These are phyloP conservation scores for Volutella citrinella DNA, from an alignment of 2,329 filamentous ascomycete genomes.

Conservation along the genomic window DNA sequence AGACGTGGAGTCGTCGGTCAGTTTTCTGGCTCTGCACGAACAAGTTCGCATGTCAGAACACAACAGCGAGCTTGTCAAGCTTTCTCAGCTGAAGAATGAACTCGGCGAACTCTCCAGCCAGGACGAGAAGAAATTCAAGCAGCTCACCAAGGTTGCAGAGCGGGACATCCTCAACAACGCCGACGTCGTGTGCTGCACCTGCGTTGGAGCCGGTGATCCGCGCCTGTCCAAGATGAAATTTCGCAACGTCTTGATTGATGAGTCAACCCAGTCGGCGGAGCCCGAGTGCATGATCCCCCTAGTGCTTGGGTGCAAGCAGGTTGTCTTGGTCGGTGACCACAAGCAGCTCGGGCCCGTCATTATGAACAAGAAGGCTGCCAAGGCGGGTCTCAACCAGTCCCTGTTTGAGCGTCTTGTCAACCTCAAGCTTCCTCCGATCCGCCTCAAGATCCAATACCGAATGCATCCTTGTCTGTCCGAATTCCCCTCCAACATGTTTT, in stretches of 20 bases:
- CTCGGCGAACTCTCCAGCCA: constrained; percentile 88
- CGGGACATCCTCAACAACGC: constrained; percentile 93
- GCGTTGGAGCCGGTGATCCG: constrained; percentile 93
- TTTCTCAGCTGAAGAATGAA: constrained; percentile 89
- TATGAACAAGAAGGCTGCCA: constrained; percentile 99
- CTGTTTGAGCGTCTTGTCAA: constrained; percentile 95
- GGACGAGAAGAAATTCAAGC: constrained; percentile 98
- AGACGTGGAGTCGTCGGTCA: constrained; percentile 97
- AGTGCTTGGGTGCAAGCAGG: constrained; percentile 96
- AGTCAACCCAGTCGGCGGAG: constrained; percentile 96
- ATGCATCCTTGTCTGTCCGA: constrained; percentile 98
- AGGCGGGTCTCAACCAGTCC: constrained; percentile 96
- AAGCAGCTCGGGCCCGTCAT: constrained; percentile 98
- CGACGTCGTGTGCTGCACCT: constrained; percentile 98
- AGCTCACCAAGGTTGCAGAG: constrained; percentile 88
- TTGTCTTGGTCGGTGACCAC: constrained; percentile 97
- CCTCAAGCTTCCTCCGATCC: constrained; percentile 84
- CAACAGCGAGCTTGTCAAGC: constrained; percentile 88
- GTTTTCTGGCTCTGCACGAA: constrained; percentile 91
- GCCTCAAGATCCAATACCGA: constrained; percentile 94
- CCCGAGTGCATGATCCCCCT: constrained; percentile 99
- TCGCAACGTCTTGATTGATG: constrained; percentile 94
- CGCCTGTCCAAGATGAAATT: constrained; percentile 97
- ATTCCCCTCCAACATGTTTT: constrained; percentile 99
- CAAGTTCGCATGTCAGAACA: constrained; percentile 97